A percentile compares a stretch with the other conserved stretches of the same genome.
Conservation (phyloP, 768 basidiomycete species). For the Dioszegia hungarica region DNA sequence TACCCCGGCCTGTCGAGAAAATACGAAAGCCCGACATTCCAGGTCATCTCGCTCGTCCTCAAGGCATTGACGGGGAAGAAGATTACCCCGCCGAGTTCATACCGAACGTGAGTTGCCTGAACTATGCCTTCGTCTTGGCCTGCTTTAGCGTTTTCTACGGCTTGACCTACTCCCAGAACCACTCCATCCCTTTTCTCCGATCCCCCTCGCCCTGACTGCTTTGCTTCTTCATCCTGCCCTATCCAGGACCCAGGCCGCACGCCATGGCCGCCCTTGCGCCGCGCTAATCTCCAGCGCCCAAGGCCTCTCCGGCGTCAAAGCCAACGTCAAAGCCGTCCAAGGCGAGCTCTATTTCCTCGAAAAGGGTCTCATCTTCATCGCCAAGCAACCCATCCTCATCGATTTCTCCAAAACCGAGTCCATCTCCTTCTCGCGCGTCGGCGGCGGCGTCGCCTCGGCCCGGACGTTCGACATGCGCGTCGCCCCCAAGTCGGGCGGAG, state of each 20-base stretch:
- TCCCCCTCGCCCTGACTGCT: neutral
- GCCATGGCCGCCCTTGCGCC: too few relatives aligned
- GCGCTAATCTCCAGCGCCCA: constrained; percentile 58
- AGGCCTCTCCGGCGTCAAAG: constrained; percentile 92
- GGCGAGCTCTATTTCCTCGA: constrained; percentile 98
- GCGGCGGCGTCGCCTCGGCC: constrained; percentile 76
- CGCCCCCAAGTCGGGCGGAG: constrained; percentile 67
- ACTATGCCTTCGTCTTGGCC: neutral
- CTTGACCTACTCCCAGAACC: neutral
- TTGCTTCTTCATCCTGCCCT: too few relatives aligned
- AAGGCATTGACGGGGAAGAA: constrained; percentile 85
- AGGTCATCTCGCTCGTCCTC: constrained; percentile 91
- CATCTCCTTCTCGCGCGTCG: constrained; percentile 85
- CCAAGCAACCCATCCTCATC: constrained; percentile 86
- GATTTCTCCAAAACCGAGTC: constrained; percentile 85
- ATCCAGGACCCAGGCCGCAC: too few relatives aligned
- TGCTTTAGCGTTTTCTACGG: too few relatives aligned
- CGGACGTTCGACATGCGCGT: constrained; percentile 93
- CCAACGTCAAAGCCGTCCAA: constrained; percentile 91
- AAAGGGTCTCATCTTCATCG: constrained; percentile 96
- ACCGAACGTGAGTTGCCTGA: constrained; percentile 62
- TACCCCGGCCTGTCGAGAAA: constrained; percentile 82
- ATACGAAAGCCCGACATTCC: constrained; percentile 91
- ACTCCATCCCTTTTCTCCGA: neutral
- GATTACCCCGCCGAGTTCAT: constrained; percentile 77